These are phyloP conservation scores for Heliamphora pulchella DNA, from an alignment of 179 eudicot genomes.

Conservation along the genomic window DNA sequence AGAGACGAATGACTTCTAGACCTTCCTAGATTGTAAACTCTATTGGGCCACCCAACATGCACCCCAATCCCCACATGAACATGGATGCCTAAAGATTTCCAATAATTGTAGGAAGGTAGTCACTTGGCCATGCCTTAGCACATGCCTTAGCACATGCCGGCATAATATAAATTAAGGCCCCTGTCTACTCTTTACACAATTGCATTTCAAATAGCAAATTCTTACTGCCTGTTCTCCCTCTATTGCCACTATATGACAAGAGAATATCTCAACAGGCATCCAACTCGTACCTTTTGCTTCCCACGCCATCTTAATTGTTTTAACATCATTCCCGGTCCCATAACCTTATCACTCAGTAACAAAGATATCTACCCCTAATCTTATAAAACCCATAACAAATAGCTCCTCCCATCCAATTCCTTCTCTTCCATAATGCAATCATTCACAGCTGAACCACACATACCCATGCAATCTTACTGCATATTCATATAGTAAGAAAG, in stretches of 20 bases:
- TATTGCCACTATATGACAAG: not conserved
- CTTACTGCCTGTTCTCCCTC: not conserved
- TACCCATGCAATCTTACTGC: not conserved
- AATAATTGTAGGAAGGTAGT: not conserved
- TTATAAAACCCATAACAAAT: not conserved
- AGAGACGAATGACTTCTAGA: not conserved
- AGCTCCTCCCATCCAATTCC: not conserved
- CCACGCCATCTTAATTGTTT: not conserved
- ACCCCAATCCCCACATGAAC: not conserved
- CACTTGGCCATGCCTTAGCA: not conserved
- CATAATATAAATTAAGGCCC: not conserved
- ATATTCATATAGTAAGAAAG: not conserved
- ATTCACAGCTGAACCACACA: not conserved
- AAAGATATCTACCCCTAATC: not conserved
- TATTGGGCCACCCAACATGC: not conserved
- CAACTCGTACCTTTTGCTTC: not conserved
- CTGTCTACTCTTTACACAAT: not conserved
- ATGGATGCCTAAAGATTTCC: not conserved
- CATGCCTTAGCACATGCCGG: not conserved
- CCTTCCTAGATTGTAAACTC: not conserved
- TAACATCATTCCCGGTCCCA: not conserved
- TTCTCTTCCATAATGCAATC: not conserved
- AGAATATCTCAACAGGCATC: not conserved
- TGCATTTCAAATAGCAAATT: too few relatives aligned
- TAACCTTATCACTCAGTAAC: not conserved